Evolutionary conservation across 2,329 filamentous ascomycete species (phyloP).

Genomic region (Diaporthe australafricana): DNA sequence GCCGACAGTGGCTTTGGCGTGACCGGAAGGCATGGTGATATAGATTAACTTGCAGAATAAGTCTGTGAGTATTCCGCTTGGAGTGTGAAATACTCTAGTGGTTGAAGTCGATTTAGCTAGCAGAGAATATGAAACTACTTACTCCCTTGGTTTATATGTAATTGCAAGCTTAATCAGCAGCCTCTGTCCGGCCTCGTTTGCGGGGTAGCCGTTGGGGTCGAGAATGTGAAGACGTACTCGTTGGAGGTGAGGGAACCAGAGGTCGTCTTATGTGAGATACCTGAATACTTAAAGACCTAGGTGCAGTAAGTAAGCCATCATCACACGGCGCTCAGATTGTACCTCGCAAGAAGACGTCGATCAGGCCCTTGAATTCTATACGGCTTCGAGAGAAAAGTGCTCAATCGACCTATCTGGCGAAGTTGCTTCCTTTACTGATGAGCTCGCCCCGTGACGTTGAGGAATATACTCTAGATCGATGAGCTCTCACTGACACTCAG

Average conservation of each 20-base stretch:
- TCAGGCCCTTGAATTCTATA: too few species aligned
- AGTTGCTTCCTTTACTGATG: too few species aligned
- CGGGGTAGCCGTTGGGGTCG: constrained; percentile 11
- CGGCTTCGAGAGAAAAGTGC: too few species aligned
- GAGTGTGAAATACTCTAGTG: neutral
- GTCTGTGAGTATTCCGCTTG: neutral
- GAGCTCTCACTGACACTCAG: too few species aligned
- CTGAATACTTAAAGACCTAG: neutral
- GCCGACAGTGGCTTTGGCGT: constrained; percentile 58
- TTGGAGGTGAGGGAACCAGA: too few species aligned
- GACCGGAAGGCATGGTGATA: constrained; percentile 37
- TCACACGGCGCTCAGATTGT: neutral
- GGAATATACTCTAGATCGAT: too few species aligned
- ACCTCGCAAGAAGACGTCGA: neutral
- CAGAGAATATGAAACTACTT: neutral
- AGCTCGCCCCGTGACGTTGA: too few species aligned
- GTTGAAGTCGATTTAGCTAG: neutral
- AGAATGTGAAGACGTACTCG: neutral
- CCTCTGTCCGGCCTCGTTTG: neutral
- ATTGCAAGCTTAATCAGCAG: neutral
- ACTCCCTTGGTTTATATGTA: neutral
- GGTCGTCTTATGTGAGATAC: neutral
- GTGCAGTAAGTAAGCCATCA: neutral
- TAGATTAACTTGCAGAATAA: neutral
- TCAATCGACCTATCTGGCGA: too few species aligned